Conservation (phyloP, 345 rosid genomes). For the Mercurialis annua region DNA sequence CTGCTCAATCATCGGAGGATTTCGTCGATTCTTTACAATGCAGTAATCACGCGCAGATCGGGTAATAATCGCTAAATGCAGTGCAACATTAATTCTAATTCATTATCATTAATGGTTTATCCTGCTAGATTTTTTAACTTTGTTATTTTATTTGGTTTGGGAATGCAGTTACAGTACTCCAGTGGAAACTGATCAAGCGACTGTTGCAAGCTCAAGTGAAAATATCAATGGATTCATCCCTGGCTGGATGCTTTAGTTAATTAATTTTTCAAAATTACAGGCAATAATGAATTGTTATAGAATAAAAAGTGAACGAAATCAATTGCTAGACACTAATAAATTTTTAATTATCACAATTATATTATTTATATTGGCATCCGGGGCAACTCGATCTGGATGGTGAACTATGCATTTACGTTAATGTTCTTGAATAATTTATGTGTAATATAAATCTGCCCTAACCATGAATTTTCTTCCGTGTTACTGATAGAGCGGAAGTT, state of each 20-base stretch:
- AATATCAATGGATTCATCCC: slow-evolving; percentile 26
- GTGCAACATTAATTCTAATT: neutral
- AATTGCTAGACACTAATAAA: neutral
- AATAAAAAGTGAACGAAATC: neutral
- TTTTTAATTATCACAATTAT: neutral
- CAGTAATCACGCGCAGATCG: neutral
- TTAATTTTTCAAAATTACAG: neutral
- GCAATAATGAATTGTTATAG: neutral
- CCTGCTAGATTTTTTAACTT: neutral
- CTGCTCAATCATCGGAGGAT: slow-evolving; percentile 6
- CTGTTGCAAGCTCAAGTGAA: slow-evolving; percentile 16
- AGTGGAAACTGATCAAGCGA: slow-evolving; percentile 15
- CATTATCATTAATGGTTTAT: neutral
- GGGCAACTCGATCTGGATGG: slow-evolving; percentile 1
- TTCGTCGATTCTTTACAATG: slow-evolving; percentile 9
- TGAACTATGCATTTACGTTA: too few relatives aligned
- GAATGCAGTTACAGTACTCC: slow-evolving; percentile 20
- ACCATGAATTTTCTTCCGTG: neutral
- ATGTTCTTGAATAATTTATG: neutral
- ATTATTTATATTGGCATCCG: neutral
- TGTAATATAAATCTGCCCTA: neutral
- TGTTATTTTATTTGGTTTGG: neutral
- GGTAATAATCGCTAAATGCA: neutral
- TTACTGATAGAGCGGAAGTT: too few relatives aligned
- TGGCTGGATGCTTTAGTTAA: slow-evolving; percentile 33